Conservation (phyloP, 495 filamentous ascomycete genomes). For the Staphylotrichum tortipilum region DNA sequence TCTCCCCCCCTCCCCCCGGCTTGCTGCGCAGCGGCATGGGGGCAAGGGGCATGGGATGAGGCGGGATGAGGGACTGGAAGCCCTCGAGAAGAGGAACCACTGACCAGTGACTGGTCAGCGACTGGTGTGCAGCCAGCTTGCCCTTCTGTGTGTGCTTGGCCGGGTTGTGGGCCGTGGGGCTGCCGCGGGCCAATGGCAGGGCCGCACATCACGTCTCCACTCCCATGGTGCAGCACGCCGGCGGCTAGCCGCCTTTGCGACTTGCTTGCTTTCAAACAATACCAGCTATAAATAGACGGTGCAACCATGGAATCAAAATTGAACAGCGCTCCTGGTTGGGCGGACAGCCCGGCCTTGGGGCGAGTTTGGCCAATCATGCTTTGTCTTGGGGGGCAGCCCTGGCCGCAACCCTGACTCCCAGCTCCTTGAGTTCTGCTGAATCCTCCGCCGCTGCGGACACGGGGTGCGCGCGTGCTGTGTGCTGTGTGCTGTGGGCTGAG, state of each 20-base stretch:
- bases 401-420: conserved; percentile 1
- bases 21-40: background rate
- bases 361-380: conserved; percentile 4
- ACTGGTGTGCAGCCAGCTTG: conserved; percentile 8
- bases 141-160: conserved; percentile 14
- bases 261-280: conserved; percentile 25
- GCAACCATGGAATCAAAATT: conserved; percentile 21
- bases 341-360: background rate
- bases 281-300: conserved; percentile 26
- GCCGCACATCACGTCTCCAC: conserved; percentile 2
- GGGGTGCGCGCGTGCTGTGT: no score
- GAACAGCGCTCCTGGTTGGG: conserved; percentile 18
- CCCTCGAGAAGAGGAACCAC: background rate
- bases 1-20: no score
- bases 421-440: background rate
- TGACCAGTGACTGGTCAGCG: no score
- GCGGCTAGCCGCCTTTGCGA: conserved; percentile 24
- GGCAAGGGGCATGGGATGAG: no score
- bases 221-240: conserved; percentile 9
- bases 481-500: no score
- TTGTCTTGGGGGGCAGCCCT: background rate
- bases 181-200: conserved; percentile 14
- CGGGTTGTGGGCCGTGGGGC: conserved; percentile 18
- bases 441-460: background rate
- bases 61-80: no score